Conservation (phyloP, 768 basidiomycete genomes). For the Mycena amicta region DNA sequence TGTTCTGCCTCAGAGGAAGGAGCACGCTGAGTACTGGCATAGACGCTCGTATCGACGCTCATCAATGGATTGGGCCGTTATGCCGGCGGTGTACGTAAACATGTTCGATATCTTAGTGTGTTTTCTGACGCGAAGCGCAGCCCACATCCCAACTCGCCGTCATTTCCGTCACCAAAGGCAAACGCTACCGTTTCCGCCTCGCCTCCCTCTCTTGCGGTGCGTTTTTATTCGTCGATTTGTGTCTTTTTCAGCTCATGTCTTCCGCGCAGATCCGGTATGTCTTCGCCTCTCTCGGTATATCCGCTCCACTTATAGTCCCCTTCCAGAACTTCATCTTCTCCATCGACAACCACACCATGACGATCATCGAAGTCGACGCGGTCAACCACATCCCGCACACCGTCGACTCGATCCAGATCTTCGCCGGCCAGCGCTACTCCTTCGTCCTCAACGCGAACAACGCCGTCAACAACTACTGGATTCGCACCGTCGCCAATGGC, state of each 20-base stretch:
- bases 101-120: slow-evolving; percentile 21
- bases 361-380: slow-evolving; percentile 40
- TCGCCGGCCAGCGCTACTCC: slow-evolving; percentile 40
- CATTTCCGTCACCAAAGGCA: slow-evolving; percentile 30
- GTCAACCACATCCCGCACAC: slow-evolving; percentile 20
- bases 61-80: slow-evolving; percentile 43
- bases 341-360: slow-evolving; percentile 31
- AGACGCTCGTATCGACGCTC: slow-evolving; percentile 29
- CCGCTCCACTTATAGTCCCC: neutral
- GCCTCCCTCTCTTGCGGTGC: slow-evolving; percentile 17
- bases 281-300: slow-evolving; percentile 8
- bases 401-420: slow-evolving; percentile 20
- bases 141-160: slow-evolving; percentile 34
- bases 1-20: neutral
- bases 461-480: slow-evolving; percentile 47
- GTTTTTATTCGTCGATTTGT: neutral
- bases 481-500: slow-evolving; percentile 34
- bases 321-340: slow-evolving; percentile 1
- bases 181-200: slow-evolving; percentile 41
- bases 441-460: slow-evolving; percentile 43
- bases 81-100: slow-evolving; percentile 27
- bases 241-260: neutral
- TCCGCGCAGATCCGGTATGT: too few relatives aligned
- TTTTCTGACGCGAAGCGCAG: slow-evolving; percentile 29
- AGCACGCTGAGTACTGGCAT: neutral